Evolutionary conservation across 2,329 filamentous ascomycete genomes (phyloP).

Genomic region (Blastomyces parvus): DNA sequence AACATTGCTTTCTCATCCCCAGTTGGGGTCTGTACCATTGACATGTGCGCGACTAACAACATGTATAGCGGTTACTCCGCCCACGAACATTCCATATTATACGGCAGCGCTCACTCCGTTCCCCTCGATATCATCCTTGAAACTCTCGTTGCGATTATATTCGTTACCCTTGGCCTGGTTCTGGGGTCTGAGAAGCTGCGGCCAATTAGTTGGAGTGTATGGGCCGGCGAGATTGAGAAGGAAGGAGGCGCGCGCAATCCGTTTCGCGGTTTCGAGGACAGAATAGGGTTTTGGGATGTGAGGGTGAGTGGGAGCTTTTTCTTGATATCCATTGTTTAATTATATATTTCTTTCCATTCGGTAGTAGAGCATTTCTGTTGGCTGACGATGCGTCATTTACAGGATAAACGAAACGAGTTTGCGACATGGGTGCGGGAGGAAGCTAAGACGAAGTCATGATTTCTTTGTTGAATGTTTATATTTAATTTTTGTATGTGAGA

Average conservation of each 20-base stretch:
- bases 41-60: not conserved
- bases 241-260: conserved; percentile 64
- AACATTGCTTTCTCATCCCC: conserved; percentile 8
- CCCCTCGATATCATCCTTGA: conserved; percentile 84
- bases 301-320: conserved; percentile 46
- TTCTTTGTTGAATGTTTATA: not conserved
- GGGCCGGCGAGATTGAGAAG: conserved; percentile 60
- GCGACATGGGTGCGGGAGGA: conserved; percentile 55
- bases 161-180: conserved; percentile 79
- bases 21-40: conserved; percentile 2
- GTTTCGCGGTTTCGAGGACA: conserved; percentile 66
- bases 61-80: conserved; percentile 78
- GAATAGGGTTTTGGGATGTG: conserved; percentile 81
- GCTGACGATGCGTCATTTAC: conserved; percentile 12
- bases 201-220: conserved; percentile 80
- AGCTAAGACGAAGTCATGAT: conserved; percentile 18
- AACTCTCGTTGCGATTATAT: conserved; percentile 65
- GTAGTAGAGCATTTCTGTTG: conserved; percentile 10
- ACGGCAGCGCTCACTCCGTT: conserved; percentile 51
- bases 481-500: not conserved
- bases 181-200: conserved; percentile 65
- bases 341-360: conserved; percentile 1
- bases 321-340: conserved; percentile 6
- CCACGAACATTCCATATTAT: conserved; percentile 76
- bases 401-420: conserved; percentile 64